Evolutionary conservation across 2,329 filamentous ascomycete species (phyloP).

Genomic region (Cercospora brassicicola): DNA sequence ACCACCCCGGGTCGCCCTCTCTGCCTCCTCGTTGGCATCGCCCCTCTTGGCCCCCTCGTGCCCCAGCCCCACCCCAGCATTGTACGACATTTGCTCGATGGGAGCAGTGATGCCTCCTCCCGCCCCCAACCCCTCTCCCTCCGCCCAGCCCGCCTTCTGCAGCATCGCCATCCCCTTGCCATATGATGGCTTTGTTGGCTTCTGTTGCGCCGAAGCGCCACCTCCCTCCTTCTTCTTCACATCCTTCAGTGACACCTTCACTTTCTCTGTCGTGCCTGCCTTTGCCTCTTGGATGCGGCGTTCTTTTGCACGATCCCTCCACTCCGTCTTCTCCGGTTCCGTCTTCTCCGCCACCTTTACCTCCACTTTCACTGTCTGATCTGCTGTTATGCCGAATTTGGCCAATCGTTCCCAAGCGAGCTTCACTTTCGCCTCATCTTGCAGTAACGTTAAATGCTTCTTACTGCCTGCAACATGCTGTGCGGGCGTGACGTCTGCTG

Average conservation of each 20-base stretch:
- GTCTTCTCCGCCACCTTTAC: neutral
- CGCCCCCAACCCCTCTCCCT: constrained; percentile 64
- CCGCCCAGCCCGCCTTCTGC: constrained; percentile 71
- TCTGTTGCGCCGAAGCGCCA: neutral
- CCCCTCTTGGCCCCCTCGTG: constrained; percentile 69
- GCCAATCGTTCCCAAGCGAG: constrained; percentile 27
- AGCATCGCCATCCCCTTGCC: constrained; percentile 49
- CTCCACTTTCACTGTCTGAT: constrained; percentile 26
- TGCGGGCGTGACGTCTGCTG: constrained; percentile 43
- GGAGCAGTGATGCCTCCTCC: constrained; percentile 62
- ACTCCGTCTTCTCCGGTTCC: constrained; percentile 37
- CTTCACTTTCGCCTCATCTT: constrained; percentile 51
- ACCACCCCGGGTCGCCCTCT: constrained; percentile 56
- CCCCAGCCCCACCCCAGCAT: constrained; percentile 67
- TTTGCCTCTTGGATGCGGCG: constrained; percentile 63
- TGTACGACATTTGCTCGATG: constrained; percentile 64
- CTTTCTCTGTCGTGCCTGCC: constrained; percentile 27
- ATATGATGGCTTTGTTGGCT: constrained; percentile 36
- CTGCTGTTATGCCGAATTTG: constrained; percentile 17
- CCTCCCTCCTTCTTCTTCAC: constrained; percentile 17
- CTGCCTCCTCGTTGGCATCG: constrained; percentile 65
- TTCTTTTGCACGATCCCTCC: constrained; percentile 68
- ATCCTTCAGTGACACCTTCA: constrained; percentile 31
- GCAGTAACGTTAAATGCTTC: constrained; percentile 57
- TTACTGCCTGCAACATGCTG: constrained; percentile 61